These are phyloP conservation scores for Prunus davidiana DNA, from an alignment of 306 rosid species.

Conservation along the genomic window DNA sequence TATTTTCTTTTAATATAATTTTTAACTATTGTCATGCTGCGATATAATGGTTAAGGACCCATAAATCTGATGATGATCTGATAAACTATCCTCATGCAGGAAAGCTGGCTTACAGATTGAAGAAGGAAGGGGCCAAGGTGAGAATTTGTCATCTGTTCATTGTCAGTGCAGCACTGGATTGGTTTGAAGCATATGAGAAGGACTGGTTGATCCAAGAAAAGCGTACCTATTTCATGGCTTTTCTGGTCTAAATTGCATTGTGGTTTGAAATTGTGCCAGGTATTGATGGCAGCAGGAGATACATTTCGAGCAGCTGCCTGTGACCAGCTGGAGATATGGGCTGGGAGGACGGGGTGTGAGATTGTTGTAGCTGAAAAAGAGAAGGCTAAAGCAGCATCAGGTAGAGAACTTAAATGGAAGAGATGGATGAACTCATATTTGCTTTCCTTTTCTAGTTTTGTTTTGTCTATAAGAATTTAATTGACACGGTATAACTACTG, in stretches of 20 bases:
- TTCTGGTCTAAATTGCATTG: conserved; percentile 13
- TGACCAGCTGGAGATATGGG: conserved; percentile 99
- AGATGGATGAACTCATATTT: conserved; percentile 9
- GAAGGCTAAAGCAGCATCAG: conserved; percentile 83
- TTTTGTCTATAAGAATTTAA: conserved; percentile 2
- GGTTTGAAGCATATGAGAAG: background rate
- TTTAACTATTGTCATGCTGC: background rate
- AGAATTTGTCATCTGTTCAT: conserved; percentile 29
- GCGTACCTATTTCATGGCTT: conserved; percentile 6
- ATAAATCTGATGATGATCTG: conserved; percentile 15
- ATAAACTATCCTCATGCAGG: conserved; percentile 56
- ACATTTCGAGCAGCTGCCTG: conserved; percentile 99
- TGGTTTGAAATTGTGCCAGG: conserved; percentile 44
- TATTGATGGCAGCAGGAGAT: conserved; percentile 97
- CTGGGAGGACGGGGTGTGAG: conserved; percentile 93
- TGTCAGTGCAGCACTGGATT: background rate
- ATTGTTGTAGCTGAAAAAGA: conserved; percentile 79
- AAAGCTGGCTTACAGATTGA: conserved; percentile 88
- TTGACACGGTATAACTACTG: conserved; percentile 27
- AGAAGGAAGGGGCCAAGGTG: conserved; percentile 92
- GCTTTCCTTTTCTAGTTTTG: background rate
- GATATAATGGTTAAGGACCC: background rate
- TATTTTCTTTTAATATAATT: background rate
- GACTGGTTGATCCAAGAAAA: background rate
- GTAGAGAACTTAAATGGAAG: conserved; percentile 31